Evolutionary conservation across 345 rosid genomes (phyloP).

Genomic region (Rhodamnia rubescens): DNA sequence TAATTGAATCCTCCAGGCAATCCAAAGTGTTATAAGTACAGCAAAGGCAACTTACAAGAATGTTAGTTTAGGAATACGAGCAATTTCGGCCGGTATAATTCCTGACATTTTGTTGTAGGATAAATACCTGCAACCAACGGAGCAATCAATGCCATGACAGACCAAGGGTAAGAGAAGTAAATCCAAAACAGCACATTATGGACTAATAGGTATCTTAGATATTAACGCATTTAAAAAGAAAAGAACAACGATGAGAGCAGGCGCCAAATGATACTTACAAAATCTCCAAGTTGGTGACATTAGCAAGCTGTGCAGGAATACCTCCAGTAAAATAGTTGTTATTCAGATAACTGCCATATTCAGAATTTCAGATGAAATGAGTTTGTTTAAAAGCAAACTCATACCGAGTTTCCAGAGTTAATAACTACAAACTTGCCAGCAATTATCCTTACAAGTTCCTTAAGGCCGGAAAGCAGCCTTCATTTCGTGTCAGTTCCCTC

Average conservation of each 20-base stretch:
- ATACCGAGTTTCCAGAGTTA: neutral
- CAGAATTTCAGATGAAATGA: neutral
- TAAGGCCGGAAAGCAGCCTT: constrained; percentile 79
- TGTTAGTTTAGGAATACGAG: constrained; percentile 67
- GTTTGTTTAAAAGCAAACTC: neutral
- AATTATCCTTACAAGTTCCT: constrained; percentile 65
- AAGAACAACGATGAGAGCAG: neutral
- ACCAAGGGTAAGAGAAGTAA: neutral
- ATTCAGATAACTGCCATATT: constrained; percentile 54
- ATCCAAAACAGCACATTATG: neutral
- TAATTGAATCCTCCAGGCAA: neutral
- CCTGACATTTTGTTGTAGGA: constrained; percentile 85
- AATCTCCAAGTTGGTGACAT: constrained; percentile 79
- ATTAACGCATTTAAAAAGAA: too few species aligned
- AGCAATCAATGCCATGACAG: neutral
- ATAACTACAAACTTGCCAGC: neutral
- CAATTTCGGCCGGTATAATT: constrained; percentile 57
- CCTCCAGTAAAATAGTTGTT: constrained; percentile 93
- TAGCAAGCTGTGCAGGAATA: constrained; percentile 85
- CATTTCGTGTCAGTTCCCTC: constrained; percentile 79
- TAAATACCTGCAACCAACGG: constrained; percentile 44
- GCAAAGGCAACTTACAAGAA: constrained; percentile 50
- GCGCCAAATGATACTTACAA: constrained; percentile 35
- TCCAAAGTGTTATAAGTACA: neutral
- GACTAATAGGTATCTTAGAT: neutral